A percentile compares a stretch with the other conserved stretches of the same genome.
These are phyloP conservation scores for Aquilaria sinensis DNA, from an alignment of 345 rosid species.

Conservation along the genomic window DNA sequence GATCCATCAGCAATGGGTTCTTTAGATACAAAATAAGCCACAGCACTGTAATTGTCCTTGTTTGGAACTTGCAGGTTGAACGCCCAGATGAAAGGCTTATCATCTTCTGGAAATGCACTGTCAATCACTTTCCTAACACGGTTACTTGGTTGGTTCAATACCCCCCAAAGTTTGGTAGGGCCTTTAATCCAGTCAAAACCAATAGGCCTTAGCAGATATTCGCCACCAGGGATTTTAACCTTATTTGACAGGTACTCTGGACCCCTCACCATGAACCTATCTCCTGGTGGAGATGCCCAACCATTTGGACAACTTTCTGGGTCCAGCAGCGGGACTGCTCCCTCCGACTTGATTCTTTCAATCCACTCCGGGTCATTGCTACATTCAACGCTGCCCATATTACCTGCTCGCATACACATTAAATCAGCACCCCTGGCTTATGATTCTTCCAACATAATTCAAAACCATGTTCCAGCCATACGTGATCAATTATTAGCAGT, in stretches of 20 bases:
- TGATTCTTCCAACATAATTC: too few species aligned
- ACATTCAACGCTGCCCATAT: constrained; percentile 39
- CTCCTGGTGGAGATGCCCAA: constrained; percentile 85
- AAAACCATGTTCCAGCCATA: too few species aligned
- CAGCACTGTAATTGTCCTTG: constrained; percentile 85
- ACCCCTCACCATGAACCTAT: constrained; percentile 80
- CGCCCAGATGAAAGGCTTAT: constrained; percentile 92
- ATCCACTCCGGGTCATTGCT: constrained; percentile 59
- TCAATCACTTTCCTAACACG: constrained; percentile 62
- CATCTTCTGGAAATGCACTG: constrained; percentile 40
- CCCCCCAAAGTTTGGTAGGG: constrained; percentile 48
- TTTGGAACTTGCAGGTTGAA: constrained; percentile 87
- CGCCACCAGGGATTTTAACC: constrained; percentile 70
- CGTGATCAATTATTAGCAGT: too few species aligned
- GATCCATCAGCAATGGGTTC: constrained; percentile 72
- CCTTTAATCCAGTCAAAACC: constrained; percentile 93
- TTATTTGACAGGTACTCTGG: constrained; percentile 67
- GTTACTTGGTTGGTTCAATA: constrained; percentile 46
- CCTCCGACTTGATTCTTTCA: constrained; percentile 60
- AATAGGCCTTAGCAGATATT: constrained; percentile 67
- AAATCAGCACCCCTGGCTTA: neutral
- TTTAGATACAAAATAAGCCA: constrained; percentile 67
- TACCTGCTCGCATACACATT: constrained; percentile 15
- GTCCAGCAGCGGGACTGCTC: constrained; percentile 70
- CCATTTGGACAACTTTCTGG: constrained; percentile 58